These are phyloP conservation scores for Chloranthus sessilifolius DNA, from an alignment of 164 flowering plant species.

Conservation along the genomic window DNA sequence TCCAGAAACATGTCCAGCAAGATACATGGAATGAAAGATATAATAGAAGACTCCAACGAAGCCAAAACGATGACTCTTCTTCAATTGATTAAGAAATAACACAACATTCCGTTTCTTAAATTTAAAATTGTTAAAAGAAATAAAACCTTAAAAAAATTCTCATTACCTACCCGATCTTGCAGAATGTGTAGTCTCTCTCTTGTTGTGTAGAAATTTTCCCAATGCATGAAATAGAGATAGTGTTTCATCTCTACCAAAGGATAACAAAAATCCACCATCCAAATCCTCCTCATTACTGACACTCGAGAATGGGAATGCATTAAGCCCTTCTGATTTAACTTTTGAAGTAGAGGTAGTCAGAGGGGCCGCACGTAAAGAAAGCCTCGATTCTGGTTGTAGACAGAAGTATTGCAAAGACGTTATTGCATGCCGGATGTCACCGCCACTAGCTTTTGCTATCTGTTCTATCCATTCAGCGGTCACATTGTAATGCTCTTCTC, in stretches of 20 bases:
- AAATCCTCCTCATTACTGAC: neutral
- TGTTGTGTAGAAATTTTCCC: conserved; percentile 96
- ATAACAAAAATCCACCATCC: conserved; percentile 26
- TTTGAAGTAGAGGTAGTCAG: conserved; percentile 11
- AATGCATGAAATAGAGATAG: conserved; percentile 91
- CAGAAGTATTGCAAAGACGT: conserved; percentile 75
- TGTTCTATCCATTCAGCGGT: conserved; percentile 54
- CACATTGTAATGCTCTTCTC: conserved; percentile 45
- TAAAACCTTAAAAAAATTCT: neutral
- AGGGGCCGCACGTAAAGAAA: conserved; percentile 22
- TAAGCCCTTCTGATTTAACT: conserved; percentile 16
- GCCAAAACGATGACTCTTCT: too few relatives aligned
- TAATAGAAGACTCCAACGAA: too few relatives aligned
- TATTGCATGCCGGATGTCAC: conserved; percentile 93
- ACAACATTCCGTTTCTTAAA: too few relatives aligned
- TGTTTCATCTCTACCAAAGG: conserved; percentile 84
- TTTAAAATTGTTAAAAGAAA: neutral
- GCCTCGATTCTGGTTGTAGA: conserved; percentile 32
- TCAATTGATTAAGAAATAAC: too few relatives aligned
- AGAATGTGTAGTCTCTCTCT: conserved; percentile 55
- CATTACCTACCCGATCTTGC: conserved; percentile 34
- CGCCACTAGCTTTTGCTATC: conserved; percentile 84
- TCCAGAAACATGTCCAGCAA: too few relatives aligned
- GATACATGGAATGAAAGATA: too few relatives aligned
- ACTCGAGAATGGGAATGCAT: neutral